Evolutionary conservation across 805 yeast species (phyloP), one percentile per base, ranked within the genome.

Genomic region (Schwanniomyces vanrijiae): DNA sequence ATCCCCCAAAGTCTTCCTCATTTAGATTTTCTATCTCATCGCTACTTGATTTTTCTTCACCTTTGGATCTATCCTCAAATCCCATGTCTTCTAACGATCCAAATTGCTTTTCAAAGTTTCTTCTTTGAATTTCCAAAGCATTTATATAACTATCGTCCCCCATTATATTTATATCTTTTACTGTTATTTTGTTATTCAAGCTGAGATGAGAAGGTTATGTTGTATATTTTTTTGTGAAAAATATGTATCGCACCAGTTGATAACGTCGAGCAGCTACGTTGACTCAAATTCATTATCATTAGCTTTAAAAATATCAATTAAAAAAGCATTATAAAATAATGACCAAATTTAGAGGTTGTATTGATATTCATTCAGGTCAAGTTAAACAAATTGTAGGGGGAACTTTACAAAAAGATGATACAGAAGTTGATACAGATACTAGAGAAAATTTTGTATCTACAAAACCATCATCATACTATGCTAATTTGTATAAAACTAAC

Each of bases 321-420:
- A 35, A 7, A 11, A 14, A 11, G n/a, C n/a, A n/a, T n/a, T n/a
- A n/a, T n/a, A n/a, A 28, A 28, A 13, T 4, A 10, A 90, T 91
- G 97, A 91, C 97, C 0, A 76, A 77, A 44, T 94, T 89, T 68
- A 81, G 91, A 58, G 98, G 97, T 0, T 94, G 99, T 61, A 92
- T 94, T 33, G 99, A 94, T 62, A 83, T 94, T 48, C 99, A 94
- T 65, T 80, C 86, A 6, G 99, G 99, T 1, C 86, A 88, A 55
- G 99, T 94, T 50, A 94, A 94, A 60, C 99, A 94, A 64, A 94
- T 94, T 45, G 97, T 94, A 1, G 99, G 99, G 5, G 96, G 97
- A 0, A 87, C 97, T 0, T 72, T 94, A 18, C 74, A 77, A 0
- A 69, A 71, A 9, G 85, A 83, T 48, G 84, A 81, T 52, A 53